Conservation (phyloP, 345 rosid species). For the Schrenkiella parvula region DNA sequence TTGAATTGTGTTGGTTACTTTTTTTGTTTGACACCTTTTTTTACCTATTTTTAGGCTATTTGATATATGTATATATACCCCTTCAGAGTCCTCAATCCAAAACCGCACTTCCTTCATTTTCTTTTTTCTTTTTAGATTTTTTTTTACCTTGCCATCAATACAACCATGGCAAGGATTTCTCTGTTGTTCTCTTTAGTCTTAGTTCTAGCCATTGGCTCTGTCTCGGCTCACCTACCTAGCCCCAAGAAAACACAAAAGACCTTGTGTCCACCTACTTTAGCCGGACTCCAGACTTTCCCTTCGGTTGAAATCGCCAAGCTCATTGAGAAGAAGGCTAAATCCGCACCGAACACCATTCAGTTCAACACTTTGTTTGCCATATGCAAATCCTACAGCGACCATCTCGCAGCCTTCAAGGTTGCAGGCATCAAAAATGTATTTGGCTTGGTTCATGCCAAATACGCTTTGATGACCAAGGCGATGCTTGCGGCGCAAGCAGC, state of each 20-base stretch:
- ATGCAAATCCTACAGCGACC: constrained; percentile 6
- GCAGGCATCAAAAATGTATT: neutral
- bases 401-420: neutral
- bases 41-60: constrained; percentile 10
- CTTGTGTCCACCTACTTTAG: constrained; percentile 10
- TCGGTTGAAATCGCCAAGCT: neutral
- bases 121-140: neutral
- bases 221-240: constrained; percentile 20
- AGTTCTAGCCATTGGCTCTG: constrained; percentile 20
- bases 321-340: neutral
- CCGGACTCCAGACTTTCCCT: constrained; percentile 18
- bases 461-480: neutral
- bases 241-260: neutral
- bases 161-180: constrained; percentile 39
- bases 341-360: neutral
- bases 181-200: constrained; percentile 30
- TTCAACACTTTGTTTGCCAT: neutral
- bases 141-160: neutral
- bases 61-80: constrained; percentile 14
- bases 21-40: neutral
- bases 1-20: neutral
- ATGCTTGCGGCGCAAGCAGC: neutral
- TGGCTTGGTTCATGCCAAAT: neutral
- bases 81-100: neutral
- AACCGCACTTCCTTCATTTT: constrained; percentile 27